These are phyloP conservation scores for Trypanosoma melophagium DNA, from an alignment of 208 protist species.

Conservation along the genomic window DNA sequence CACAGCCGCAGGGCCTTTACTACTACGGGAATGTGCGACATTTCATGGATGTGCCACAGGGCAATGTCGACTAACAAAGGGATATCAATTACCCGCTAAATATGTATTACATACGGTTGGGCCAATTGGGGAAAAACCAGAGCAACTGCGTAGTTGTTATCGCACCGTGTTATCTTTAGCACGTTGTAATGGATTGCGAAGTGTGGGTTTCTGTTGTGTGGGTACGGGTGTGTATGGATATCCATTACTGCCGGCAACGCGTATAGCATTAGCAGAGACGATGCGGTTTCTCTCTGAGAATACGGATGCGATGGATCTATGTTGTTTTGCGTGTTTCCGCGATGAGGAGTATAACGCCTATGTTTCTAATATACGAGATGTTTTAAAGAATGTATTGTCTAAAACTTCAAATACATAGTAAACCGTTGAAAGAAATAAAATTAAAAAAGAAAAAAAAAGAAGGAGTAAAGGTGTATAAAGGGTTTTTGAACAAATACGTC, in stretches of 20 bases:
- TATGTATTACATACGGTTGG: constrained; percentile 86
- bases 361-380: constrained; percentile 17
- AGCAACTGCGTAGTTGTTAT: constrained; percentile 60
- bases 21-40: constrained; percentile 54
- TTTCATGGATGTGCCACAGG: constrained; percentile 59
- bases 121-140: constrained; percentile 66
- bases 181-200: constrained; percentile 40
- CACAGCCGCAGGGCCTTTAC: constrained; percentile 52
- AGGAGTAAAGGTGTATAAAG: not conserved
- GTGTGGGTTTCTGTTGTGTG: constrained; percentile 77
- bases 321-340: constrained; percentile 67
- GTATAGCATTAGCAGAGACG: constrained; percentile 60
- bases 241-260: constrained; percentile 47
- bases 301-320: constrained; percentile 31
- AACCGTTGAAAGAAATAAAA: not conserved
- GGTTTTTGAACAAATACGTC: not conserved
- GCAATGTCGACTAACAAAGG: constrained; percentile 58
- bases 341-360: constrained; percentile 32
- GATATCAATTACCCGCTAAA: constrained; percentile 62
- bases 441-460: not conserved
- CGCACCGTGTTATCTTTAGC: constrained; percentile 45
- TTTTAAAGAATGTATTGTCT: not conserved
- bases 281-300: constrained; percentile 38
- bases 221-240: constrained; percentile 90
- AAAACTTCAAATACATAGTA: not conserved